Evolutionary conservation across 805 yeast species (phyloP).

Genomic region (Torulaspora indica): DNA sequence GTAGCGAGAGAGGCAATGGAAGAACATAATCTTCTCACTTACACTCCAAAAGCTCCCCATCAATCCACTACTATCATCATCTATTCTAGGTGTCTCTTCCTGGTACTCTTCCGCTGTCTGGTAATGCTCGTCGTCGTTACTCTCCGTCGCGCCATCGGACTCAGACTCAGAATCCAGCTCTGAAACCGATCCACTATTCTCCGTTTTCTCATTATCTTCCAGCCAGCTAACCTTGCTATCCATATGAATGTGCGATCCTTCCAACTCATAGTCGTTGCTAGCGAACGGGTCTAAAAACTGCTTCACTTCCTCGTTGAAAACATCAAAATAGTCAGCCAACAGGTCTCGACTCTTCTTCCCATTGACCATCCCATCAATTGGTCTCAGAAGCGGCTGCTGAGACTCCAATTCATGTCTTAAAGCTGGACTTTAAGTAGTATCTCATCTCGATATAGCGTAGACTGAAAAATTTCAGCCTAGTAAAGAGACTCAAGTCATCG

Average conservation of each 20-base stretch:
- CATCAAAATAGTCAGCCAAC: constrained; percentile 18
- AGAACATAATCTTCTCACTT: constrained; percentile 31
- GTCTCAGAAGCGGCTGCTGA: neutral
- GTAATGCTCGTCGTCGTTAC: constrained; percentile 10
- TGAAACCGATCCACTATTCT: neutral
- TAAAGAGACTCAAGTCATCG: too few species aligned
- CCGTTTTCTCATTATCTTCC: constrained; percentile 2
- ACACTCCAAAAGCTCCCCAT: constrained; percentile 31
- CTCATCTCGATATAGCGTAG: neutral
- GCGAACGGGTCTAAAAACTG: constrained; percentile 18
- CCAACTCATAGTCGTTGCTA: constrained; percentile 13
- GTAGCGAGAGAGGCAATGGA: constrained; percentile 28
- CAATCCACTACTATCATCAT: neutral
- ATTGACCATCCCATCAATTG: constrained; percentile 10
- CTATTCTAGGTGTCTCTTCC: constrained; percentile 4
- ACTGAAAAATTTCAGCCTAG: constrained; percentile 1
- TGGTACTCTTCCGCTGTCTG: constrained; percentile 14
- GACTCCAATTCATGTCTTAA: neutral
- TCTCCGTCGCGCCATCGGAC: constrained; percentile 7
- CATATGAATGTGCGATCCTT: constrained; percentile 19
- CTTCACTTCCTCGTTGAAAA: constrained; percentile 23
- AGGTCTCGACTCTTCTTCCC: constrained; percentile 8
- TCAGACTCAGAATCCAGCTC: constrained; percentile 2
- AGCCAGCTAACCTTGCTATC: constrained; percentile 18
- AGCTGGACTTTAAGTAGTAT: neutral